Evolutionary conservation across 106 monocot species (phyloP), one percentile per base, ranked within the genome.

Genomic region (Triglochin maritima): DNA sequence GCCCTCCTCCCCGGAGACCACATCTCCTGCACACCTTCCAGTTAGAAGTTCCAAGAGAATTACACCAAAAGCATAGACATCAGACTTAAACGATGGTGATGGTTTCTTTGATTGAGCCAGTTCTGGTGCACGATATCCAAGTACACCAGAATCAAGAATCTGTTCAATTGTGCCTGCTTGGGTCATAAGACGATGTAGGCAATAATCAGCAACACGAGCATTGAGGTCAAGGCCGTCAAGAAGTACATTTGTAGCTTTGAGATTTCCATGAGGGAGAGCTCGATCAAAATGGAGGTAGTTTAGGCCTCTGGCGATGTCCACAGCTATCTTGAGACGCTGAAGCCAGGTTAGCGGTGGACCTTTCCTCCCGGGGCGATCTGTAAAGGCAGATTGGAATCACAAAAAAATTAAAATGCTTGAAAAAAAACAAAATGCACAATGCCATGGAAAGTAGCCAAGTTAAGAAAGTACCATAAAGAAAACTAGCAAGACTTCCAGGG

Each of bases 241-340:
- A 11, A 98, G 64, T 2, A 98, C 81, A 75, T 98, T 98, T 11
- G 88, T 77, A 7, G 96, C 81, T 69, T 98, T 98, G 47, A 98
- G 81, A 52, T 98, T 98, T 47, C 96, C 96, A n/a, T 98, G 96
- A 1, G 96, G 91, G 6, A 86, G 57, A 16, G 86, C 81, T 1
- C 96, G 86, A 66, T 98, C 96, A 1, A 98, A 88, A 56, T 98
- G 96, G 68, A 98, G 96, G 64, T 98, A 98, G 65, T 98, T 98
- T 48, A 98, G 88, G 17, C 96, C 96, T 3, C 96, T 81, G 2
- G 96, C 91, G 10, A 90, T 80, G 46, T 98, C 96, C 7, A 92
- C 91, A 0, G 91, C 85, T 5, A 92, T 82, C 74, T 88, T 98
- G 4, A 98, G 84, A 5, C 96, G 79, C 77, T 98, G 96, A 2